Evolutionary conservation across 371 early-diverging fungal genomes (phyloP).

Genomic region (Rhizomucor miehei): DNA sequence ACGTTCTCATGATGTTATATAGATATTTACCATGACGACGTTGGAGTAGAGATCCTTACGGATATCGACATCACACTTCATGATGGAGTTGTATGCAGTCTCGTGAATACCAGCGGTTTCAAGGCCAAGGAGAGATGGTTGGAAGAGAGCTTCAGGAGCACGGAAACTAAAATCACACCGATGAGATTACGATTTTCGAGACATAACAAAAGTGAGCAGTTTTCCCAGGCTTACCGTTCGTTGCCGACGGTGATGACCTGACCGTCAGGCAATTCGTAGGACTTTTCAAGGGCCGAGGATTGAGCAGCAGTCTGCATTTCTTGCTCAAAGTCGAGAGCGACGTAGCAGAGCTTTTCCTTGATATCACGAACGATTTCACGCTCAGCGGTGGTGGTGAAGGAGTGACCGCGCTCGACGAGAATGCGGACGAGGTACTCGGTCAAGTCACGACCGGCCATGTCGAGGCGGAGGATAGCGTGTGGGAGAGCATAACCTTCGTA

Average conservation of each 20-base stretch:
- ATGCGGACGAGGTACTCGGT: constrained; percentile 97
- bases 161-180: constrained; percentile 89
- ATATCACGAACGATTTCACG: constrained; percentile 99
- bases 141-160: constrained; percentile 99
- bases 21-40: constrained; percentile 77
- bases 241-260: constrained; percentile 98
- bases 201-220: constrained; percentile 3
- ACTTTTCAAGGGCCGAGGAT: constrained; percentile 94
- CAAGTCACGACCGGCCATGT: constrained; percentile 95
- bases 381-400: constrained; percentile 99
- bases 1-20: neutral
- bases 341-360: constrained; percentile 99
- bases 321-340: constrained; percentile 98
- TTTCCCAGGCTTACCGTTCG: constrained; percentile 83
- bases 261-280: constrained; percentile 99
- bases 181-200: too few relatives aligned
- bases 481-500: constrained; percentile 99
- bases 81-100: constrained; percentile 94
- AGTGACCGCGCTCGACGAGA: constrained; percentile 98
- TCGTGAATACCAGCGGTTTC: constrained; percentile 95
- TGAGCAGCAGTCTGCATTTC: constrained; percentile 96
- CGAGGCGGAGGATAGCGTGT: constrained; percentile 98
- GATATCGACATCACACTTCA: constrained; percentile 98
- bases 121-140: constrained; percentile 92
- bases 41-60: constrained; percentile 96